Evolutionary conservation across 495 filamentous ascomycete species (phyloP), one percentile per base, ranked within the genome.

Genomic region (Penicillium antarcticum): DNA sequence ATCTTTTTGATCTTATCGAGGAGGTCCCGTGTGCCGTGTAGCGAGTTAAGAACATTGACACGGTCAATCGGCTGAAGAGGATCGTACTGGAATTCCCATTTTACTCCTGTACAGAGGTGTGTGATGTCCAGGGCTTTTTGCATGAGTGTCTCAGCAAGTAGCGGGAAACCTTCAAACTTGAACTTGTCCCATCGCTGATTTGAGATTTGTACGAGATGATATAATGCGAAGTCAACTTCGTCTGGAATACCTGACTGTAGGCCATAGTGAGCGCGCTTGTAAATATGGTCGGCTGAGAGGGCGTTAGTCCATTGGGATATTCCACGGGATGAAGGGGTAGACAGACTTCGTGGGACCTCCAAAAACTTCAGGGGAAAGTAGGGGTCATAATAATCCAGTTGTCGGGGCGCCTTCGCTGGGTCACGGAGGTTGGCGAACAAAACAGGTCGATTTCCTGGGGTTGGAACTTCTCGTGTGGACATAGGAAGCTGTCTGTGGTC

Each of bases 111-210:
- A 68, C 88, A 92, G 3, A 95, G 69, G 17, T 73, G 78, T 45
- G 83, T 84, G 34, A 94, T 75, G 41, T 87, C 81, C 16, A 95
- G 75, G 5, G 87, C 82, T 61, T 91, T 92, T 56, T 88, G 85
- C 56, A 96, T 87, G 19, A 99, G 76, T 11, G 87, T 87, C 63
- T 97, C 94, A 2, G 89, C 89, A 32, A 99, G 76, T 29, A 90
- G 83, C n/a, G 87, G 85, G 60, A 96, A 97, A 3, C 85, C 83
- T 50, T 96, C 92, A 51, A 96, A 96, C 54, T 88, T 87, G 68
- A 95, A 96, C 62, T 96, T 96, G 62, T 97, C 95, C 24, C 92
- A 92, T 26, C 89, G 80, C 65, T 97, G 92, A 48, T 88, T 91
- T 0, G 92, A 96, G 14, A 96, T 96, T 65, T 96, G 94, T 50